Evolutionary conservation across 2,329 filamentous ascomycete species (phyloP).

Genomic region (Colletotrichum ledebouriae): DNA sequence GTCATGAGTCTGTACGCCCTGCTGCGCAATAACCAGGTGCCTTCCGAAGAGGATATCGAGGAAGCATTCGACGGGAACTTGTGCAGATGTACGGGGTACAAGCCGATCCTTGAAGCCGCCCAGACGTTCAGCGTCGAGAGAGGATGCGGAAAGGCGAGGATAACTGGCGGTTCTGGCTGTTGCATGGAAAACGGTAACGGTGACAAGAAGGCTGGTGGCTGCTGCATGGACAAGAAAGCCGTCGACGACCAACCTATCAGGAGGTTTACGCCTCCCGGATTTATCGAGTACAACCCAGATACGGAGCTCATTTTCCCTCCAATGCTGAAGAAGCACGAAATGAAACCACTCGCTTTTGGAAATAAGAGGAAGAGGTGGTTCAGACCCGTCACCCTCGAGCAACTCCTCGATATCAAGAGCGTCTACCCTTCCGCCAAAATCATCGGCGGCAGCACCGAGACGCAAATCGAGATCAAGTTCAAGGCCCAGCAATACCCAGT

Average conservation of each 20-base stretch:
- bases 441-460: constrained; percentile 96
- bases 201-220: constrained; percentile 60
- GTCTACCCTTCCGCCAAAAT: constrained; percentile 89
- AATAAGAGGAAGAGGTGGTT: constrained; percentile 97
- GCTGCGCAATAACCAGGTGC: constrained; percentile 83
- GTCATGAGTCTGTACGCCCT: constrained; percentile 98
- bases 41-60: constrained; percentile 86
- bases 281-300: constrained; percentile 94
- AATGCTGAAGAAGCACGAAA: constrained; percentile 83
- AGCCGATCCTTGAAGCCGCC: constrained; percentile 93
- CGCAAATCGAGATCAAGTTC: constrained; percentile 98
- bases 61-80: constrained; percentile 98
- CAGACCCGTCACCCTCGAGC: constrained; percentile 85
- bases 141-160: constrained; percentile 63
- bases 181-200: constrained; percentile 76
- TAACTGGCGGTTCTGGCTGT: constrained; percentile 70
- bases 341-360: constrained; percentile 86
- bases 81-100: constrained; percentile 94
- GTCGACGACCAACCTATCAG: constrained; percentile 69
- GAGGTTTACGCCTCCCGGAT: constrained; percentile 86
- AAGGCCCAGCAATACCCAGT: constrained; percentile 92
- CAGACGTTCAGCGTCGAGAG: constrained; percentile 81
- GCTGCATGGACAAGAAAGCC: constrained; percentile 75
- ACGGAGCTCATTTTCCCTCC: constrained; percentile 97
- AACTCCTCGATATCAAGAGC: constrained; percentile 92